Percentiles rank a stretch among this genome's conserved stretches.
phyloP scores from a whole-genome alignment of 441 rosid species.

The Erodium trifolium region DNA sequence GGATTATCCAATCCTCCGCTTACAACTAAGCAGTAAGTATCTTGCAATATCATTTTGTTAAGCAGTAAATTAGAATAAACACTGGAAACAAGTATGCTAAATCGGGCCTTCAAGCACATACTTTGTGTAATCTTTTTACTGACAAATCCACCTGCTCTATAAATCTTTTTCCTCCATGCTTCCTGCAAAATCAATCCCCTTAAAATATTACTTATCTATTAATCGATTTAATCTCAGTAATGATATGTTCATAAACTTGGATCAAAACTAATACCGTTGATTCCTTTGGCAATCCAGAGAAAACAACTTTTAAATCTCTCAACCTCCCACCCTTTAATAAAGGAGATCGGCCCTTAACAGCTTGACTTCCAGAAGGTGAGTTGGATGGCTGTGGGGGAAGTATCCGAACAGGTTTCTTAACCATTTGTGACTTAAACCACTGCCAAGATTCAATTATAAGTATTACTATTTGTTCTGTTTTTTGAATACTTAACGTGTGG shows the following conservation, averaged over 20 bases:
- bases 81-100: conserved; percentile 9
- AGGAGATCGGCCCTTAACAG: conserved; percentile 33
- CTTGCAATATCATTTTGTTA: conserved; percentile 41
- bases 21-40: conserved; percentile 70
- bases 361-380: conserved; percentile 38
- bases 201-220: not conserved
- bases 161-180: conserved; percentile 74
- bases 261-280: conserved; percentile 36
- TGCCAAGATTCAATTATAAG: conserved; percentile 31
- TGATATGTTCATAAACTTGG: not conserved
- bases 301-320: conserved; percentile 58
- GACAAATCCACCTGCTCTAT: conserved; percentile 61
- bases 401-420: conserved; percentile 51
- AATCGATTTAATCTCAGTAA: not conserved
- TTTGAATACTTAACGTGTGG: conserved; percentile 6
- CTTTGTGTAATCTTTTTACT: conserved; percentile 75
- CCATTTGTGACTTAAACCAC: conserved; percentile 88
- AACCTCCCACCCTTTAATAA: conserved; percentile 52
- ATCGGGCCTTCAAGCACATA: conserved; percentile 20
- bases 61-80: conserved; percentile 12
- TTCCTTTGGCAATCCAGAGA: conserved; percentile 56
- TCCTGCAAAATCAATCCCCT: conserved; percentile 41
- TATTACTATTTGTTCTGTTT: conserved; percentile 11
- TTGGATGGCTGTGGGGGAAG: conserved; percentile 40
- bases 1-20: conserved; percentile 46